Percentiles rank a stretch among this genome's conserved stretches.
These are phyloP conservation scores for Dactylellina sp. DNA, from an alignment of 2,329 filamentous ascomycete genomes.

Conservation along the genomic window DNA sequence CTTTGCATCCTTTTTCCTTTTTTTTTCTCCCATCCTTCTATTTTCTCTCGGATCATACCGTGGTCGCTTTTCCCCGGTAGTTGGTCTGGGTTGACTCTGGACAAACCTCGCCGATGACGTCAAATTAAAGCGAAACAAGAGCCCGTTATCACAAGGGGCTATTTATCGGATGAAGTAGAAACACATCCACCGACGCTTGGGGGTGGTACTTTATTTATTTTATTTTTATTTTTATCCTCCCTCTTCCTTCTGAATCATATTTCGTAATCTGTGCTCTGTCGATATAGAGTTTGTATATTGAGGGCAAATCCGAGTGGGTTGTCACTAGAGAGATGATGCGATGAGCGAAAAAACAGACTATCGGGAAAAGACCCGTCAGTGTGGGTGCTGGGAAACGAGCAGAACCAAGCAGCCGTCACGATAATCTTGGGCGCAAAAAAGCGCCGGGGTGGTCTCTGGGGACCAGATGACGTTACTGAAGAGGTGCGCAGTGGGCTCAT, in stretches of 20 bases:
- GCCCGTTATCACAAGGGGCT: slow-evolving; percentile 26
- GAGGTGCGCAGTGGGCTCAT: slow-evolving; percentile 39
- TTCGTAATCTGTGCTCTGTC: not conserved
- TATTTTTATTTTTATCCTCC: too few species aligned
- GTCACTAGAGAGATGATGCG: slow-evolving; percentile 12
- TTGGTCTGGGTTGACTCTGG: slow-evolving; percentile 11
- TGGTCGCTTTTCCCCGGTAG: slow-evolving; percentile 5
- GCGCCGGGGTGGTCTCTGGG: slow-evolving; percentile 36
- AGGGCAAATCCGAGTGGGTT: not conserved
- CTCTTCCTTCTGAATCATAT: too few species aligned
- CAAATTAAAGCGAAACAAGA: slow-evolving; percentile 55
- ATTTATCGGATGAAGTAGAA: slow-evolving; percentile 50
- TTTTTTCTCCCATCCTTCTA: too few species aligned
- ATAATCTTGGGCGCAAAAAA: slow-evolving; percentile 49
- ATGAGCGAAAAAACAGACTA: slow-evolving; percentile 30
- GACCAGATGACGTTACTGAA: slow-evolving; percentile 48
- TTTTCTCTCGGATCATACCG: slow-evolving; percentile 39
- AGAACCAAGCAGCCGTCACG: slow-evolving; percentile 52
- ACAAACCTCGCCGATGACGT: slow-evolving; percentile 52
- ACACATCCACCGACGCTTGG: too few species aligned
- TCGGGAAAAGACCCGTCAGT: slow-evolving; percentile 56
- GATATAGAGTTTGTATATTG: not conserved
- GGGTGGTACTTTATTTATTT: too few species aligned
- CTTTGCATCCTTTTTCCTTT: slow-evolving; percentile 19
- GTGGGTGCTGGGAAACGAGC: slow-evolving; percentile 50